Percentiles rank a stretch among this genome's conserved stretches.
Evolutionary conservation across 1,284 basidiomycete genomes (phyloP).

Genomic region (Ustilago bromivora): DNA sequence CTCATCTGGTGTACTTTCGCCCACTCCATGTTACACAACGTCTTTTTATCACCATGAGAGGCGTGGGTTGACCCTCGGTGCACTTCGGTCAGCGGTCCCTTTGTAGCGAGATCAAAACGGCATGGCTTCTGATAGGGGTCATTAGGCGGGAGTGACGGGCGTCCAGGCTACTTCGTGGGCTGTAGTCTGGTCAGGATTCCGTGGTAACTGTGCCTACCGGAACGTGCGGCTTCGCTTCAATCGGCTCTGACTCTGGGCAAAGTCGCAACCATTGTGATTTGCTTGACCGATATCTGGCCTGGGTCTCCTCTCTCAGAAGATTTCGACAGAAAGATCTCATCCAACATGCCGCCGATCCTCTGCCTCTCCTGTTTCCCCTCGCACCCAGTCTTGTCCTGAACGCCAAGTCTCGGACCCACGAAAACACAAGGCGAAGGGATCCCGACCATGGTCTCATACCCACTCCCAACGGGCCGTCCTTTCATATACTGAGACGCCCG

Average conservation of each 20-base stretch:
- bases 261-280: neutral
- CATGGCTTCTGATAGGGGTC: neutral
- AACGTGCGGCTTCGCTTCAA: neutral
- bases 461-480: neutral
- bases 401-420: conserved; percentile 28
- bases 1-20: neutral
- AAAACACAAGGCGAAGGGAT: conserved; percentile 4
- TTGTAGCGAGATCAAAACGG: neutral
- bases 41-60: neutral
- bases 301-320: conserved; percentile 14
- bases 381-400: conserved; percentile 11
- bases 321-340: conserved; percentile 9
- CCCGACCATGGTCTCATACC: conserved; percentile 8
- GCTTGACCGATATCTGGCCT: conserved; percentile 1
- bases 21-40: neutral
- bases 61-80: neutral
- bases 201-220: neutral
- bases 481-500: neutral
- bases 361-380: conserved; percentile 3
- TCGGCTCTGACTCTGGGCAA: neutral
- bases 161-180: neutral
- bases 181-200: neutral
- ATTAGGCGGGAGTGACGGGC: neutral
- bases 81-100: neutral
- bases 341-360: conserved; percentile 11